Percentiles rank a stretch among this genome's conserved stretches.
These are phyloP conservation scores for Fusarium redolens DNA, from an alignment of 2,329 filamentous ascomycete genomes.

Conservation along the genomic window DNA sequence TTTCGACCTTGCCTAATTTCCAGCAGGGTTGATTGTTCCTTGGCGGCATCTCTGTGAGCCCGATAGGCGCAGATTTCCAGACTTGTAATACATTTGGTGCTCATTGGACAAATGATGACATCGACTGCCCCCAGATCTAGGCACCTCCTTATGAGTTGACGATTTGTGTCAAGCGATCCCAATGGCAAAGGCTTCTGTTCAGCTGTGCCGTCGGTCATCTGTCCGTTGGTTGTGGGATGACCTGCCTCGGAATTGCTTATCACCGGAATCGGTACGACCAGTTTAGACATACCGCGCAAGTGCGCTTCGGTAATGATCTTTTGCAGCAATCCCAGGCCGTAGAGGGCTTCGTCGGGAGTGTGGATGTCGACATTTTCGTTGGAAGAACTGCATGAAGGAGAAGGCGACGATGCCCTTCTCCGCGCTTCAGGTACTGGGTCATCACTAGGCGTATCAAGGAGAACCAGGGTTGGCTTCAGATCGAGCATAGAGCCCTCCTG, in stretches of 20 bases:
- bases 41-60: slow-evolving; percentile 79
- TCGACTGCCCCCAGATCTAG: slow-evolving; percentile 89
- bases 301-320: slow-evolving; percentile 69
- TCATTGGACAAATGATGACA: slow-evolving; percentile 83
- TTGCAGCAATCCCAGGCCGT: slow-evolving; percentile 66
- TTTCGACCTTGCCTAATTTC: slow-evolving; percentile 81
- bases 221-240: slow-evolving; percentile 43
- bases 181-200: slow-evolving; percentile 49
- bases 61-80: slow-evolving; percentile 87
- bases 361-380: slow-evolving; percentile 54
- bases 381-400: slow-evolving; percentile 55
- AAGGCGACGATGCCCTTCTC: slow-evolving; percentile 54
- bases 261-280: slow-evolving; percentile 67
- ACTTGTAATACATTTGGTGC: slow-evolving; percentile 77
- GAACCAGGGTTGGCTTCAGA: slow-evolving; percentile 66
- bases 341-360: slow-evolving; percentile 61
- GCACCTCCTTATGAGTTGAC: slow-evolving; percentile 72
- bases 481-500: slow-evolving; percentile 64
- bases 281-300: slow-evolving; percentile 65
- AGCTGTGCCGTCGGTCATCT: slow-evolving; percentile 53
- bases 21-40: slow-evolving; percentile 77
- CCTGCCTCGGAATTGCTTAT: slow-evolving; percentile 56
- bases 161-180: slow-evolving; percentile 47
- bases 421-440: slow-evolving; percentile 55
- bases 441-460: slow-evolving; percentile 67